A percentile compares a stretch with the other conserved stretches of the same genome.
These are phyloP conservation scores for Takashimella koratensis DNA, from an alignment of 1,284 basidiomycete species.

Conservation along the genomic window DNA sequence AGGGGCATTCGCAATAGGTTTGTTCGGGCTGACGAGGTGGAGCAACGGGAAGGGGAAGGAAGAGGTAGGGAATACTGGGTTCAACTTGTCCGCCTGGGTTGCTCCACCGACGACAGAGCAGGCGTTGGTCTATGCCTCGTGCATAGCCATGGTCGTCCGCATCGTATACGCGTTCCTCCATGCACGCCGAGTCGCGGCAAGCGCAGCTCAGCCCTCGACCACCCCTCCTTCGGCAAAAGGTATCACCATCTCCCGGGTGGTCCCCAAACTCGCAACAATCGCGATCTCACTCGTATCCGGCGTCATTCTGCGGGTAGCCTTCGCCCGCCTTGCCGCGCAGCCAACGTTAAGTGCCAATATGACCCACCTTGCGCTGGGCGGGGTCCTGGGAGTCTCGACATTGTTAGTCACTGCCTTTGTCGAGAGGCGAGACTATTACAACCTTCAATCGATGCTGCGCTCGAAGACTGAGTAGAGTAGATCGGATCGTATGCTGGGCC, in stretches of 20 bases:
- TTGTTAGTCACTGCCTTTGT: neutral
- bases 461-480: neutral
- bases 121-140: conserved; percentile 71
- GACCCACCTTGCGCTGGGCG: neutral
- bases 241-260: neutral
- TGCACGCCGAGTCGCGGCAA: conserved; percentile 10
- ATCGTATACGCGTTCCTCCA: conserved; percentile 35
- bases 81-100: neutral
- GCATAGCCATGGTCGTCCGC: conserved; percentile 39
- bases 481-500: too few species aligned
- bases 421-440: neutral
- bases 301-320: neutral
- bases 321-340: neutral
- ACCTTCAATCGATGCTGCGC: neutral
- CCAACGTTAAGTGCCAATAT: neutral
- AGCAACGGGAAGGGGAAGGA: neutral
- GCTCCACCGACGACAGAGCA: conserved; percentile 21
- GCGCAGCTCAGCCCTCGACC: neutral
- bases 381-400: neutral
- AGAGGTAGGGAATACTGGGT: neutral
- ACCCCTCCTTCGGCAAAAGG: neutral
- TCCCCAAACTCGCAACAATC: neutral
- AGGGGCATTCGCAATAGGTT: conserved; percentile 24
- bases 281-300: neutral
- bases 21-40: conserved; percentile 11